Evolutionary conservation across 352 stramenopile genomes (phyloP).

Genomic region (Elongisporangium senticosum): DNA sequence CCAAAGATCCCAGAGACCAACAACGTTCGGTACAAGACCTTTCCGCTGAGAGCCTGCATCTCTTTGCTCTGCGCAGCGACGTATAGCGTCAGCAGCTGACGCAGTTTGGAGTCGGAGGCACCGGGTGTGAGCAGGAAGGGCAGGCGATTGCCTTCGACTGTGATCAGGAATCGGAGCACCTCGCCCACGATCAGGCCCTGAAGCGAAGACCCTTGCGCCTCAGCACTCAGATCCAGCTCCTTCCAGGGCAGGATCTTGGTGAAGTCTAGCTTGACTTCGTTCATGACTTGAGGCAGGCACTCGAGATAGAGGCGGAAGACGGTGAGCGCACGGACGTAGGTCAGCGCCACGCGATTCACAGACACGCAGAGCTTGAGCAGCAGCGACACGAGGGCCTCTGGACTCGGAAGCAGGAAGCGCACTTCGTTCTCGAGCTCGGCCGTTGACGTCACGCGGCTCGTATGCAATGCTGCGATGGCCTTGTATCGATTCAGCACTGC

Average conservation of each 20-base stretch:
- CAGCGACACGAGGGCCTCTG: conserved; percentile 72
- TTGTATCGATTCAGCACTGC: conserved; percentile 49
- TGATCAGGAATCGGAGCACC: conserved; percentile 61
- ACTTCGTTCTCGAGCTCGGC: conserved; percentile 57
- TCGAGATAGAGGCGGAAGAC: conserved; percentile 76
- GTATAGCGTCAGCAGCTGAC: conserved; percentile 59
- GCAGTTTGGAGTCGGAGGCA: conserved; percentile 43
- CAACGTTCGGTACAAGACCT: conserved; percentile 54
- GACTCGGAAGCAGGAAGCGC: conserved; percentile 65
- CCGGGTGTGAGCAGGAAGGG: conserved; percentile 39
- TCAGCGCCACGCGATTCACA: conserved; percentile 31
- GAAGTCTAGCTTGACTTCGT: conserved; percentile 80
- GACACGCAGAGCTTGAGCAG: conserved; percentile 63
- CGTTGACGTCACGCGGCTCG: conserved; percentile 6
- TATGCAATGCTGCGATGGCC: conserved; percentile 22
- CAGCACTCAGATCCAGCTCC: conserved; percentile 24
- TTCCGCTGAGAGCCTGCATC: conserved; percentile 32
- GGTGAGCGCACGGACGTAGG: conserved; percentile 69
- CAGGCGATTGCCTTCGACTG: conserved; percentile 50
- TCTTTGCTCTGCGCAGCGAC: conserved; percentile 26
- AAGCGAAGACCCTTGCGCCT: conserved; percentile 16
- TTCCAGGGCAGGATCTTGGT: conserved; percentile 72
- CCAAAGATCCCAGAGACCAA: conserved; percentile 55
- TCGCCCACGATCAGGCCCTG: conserved; percentile 59
- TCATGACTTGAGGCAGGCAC: conserved; percentile 67